Percentiles rank a stretch among this genome's conserved stretches.
Conservation (phyloP, 768 basidiomycete species). For the Xanthoconium purpureum region DNA sequence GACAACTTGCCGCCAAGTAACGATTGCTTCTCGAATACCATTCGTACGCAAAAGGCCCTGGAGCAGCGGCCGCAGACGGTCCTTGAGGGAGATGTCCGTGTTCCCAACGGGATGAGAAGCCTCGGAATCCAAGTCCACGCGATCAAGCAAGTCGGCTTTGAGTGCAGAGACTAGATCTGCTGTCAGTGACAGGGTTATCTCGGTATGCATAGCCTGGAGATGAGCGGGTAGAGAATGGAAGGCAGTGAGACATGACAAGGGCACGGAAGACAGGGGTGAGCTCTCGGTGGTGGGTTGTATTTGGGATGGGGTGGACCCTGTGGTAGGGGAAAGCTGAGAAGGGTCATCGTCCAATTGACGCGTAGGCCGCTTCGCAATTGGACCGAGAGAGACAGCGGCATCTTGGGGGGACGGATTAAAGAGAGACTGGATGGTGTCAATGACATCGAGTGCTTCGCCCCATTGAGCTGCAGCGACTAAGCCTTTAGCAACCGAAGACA, state of each 20-base stretch:
- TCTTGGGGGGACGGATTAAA: conserved; percentile 38
- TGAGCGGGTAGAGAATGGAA: conserved; percentile 75
- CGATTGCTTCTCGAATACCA: conserved; percentile 63
- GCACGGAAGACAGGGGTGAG: conserved; percentile 37
- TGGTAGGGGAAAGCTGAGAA: conserved; percentile 36
- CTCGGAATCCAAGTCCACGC: conserved; percentile 35
- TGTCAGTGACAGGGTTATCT: conserved; percentile 75
- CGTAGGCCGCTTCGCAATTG: conserved; percentile 1
- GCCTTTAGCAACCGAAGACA: conserved; percentile 64
- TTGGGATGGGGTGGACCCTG: conserved; percentile 27
- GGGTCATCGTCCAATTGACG: conserved; percentile 18
- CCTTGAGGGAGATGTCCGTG: conserved; percentile 48
- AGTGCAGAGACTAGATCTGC: conserved; percentile 74
- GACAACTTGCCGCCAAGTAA: conserved; percentile 69
- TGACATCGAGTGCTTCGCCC: conserved; percentile 76
- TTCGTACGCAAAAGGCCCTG: conserved; percentile 74
- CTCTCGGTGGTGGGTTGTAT: conserved; percentile 25
- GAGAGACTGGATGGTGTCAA: conserved; percentile 62
- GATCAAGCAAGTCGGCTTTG: conserved; percentile 59
- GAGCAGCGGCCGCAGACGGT: conserved; percentile 68
- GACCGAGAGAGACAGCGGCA: conserved; percentile 2
- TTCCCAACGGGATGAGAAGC: conserved; percentile 14
- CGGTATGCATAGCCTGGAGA: conserved; percentile 64
- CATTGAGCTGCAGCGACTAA: conserved; percentile 86
- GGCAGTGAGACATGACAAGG: conserved; percentile 66